A percentile compares a stretch with the other conserved stretches of the same genome.
These are phyloP conservation scores for Rubia tinctorum DNA, from an alignment of 305 asterid genomes.

Conservation along the genomic window DNA sequence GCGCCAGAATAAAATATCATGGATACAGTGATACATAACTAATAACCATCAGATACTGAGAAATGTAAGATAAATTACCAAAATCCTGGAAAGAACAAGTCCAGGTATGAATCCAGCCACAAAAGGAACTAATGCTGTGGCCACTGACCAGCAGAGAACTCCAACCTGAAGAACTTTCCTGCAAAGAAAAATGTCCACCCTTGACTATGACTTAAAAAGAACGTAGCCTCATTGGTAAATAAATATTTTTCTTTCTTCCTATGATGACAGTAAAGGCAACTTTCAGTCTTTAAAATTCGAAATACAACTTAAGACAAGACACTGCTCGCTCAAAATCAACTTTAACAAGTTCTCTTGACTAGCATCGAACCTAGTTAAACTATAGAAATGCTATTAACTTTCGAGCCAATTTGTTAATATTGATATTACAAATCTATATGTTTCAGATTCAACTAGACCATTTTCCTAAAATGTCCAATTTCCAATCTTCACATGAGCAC, in stretches of 20 bases:
- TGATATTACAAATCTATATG: background rate
- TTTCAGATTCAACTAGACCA: background rate
- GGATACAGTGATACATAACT: background rate
- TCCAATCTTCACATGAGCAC: background rate
- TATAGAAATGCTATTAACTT: background rate
- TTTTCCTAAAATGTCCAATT: background rate
- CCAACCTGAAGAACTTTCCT: conserved; percentile 89
- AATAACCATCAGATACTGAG: background rate
- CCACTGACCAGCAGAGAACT: conserved; percentile 86
- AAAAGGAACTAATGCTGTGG: conserved; percentile 82
- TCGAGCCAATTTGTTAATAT: background rate
- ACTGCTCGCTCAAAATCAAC: background rate
- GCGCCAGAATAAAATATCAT: background rate
- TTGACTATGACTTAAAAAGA: conserved; percentile 11
- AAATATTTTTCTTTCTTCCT: background rate
- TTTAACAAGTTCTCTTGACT: background rate
- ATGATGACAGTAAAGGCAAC: background rate
- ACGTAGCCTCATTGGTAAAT: background rate
- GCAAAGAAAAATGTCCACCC: conserved; percentile 25
- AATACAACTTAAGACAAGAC: background rate
- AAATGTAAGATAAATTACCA: conserved; percentile 49
- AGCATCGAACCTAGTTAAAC: background rate
- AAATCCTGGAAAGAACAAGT: conserved; percentile 78
- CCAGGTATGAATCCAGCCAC: conserved; percentile 96
- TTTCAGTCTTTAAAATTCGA: background rate